These are phyloP conservation scores for Prunus mongolica DNA, from an alignment of 306 rosid genomes.

Conservation along the genomic window DNA sequence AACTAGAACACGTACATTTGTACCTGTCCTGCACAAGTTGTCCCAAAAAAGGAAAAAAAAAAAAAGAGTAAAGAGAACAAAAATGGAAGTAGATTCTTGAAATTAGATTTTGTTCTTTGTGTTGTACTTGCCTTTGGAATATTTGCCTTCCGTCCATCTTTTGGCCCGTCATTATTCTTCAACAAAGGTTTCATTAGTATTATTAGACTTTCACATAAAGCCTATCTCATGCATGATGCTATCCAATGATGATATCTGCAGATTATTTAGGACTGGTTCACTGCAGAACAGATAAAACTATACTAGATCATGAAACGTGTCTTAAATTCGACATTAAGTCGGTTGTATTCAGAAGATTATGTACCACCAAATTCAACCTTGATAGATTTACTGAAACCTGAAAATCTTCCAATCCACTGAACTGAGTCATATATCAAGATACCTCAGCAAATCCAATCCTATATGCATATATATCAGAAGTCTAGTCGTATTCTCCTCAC, in stretches of 20 bases:
- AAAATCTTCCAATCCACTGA: conserved; percentile 28
- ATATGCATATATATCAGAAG: neutral
- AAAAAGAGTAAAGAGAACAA: neutral
- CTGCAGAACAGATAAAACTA: neutral
- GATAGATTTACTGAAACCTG: conserved; percentile 17
- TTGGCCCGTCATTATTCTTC: conserved; percentile 8
- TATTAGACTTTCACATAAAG: neutral
- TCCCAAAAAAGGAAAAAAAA: neutral
- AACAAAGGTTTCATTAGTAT: neutral
- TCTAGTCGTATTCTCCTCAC: conserved; percentile 3
- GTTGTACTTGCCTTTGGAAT: conserved; percentile 28
- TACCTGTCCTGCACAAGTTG: neutral
- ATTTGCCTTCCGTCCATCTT: conserved; percentile 2
- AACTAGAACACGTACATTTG: neutral
- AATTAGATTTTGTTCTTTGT: conserved; percentile 30
- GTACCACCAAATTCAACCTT: conserved; percentile 29
- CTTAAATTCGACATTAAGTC: conserved; percentile 27
- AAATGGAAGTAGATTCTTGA: neutral
- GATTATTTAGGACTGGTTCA: too few relatives aligned
- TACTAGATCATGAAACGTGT: conserved; percentile 13
- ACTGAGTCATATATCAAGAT: neutral
- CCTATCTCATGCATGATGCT: neutral
- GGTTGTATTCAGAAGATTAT: conserved; percentile 46
- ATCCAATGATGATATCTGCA: too few relatives aligned
- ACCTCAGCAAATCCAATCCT: conserved; percentile 2